Evolutionary conservation across 306 rosid genomes (phyloP), one percentile per base, ranked within the genome.

Genomic region (Casuarina glauca): DNA sequence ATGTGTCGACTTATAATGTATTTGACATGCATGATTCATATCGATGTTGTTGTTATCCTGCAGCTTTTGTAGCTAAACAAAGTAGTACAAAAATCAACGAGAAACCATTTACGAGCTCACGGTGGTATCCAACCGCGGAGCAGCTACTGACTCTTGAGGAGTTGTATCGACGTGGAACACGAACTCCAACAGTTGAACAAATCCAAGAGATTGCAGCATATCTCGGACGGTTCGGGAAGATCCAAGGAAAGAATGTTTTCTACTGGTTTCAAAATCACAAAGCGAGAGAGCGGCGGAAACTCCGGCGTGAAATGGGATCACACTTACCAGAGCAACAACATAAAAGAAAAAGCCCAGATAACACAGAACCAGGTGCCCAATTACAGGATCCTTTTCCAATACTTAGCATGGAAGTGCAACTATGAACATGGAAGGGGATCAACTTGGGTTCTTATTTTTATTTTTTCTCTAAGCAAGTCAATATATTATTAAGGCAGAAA

Each of bases 221-320:
- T 73, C 86, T 91, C 45, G 84, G 92, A 10, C 84, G 79, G 74
- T 91, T 86, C 68, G 97, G 97, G 39, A 89, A 82, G 84, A 83
- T 91, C 53, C 94, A 91, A 89, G 92, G 94, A 2, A 91, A 89
- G 61, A 91, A 91, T 17, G 97, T 91, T 20, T 91, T 89, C 82
- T 91, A 91, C 49, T 91, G 97, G 97, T 91, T 91, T 78, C 97
- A 91, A 79, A 91, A 89, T 83, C 97, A 91, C 81, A 90, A 88
- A 74, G 97, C 97, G 0, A 89, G 97, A 76, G 97, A 91, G 80
- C 80, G 93, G 7, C 93, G 88, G 87, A 91, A 88, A 70, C 89
- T 86, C 51, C 89, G 91, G 36, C 84, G 73, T 1, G 80, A 82
- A 20, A 79, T 86, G 90, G 48, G 49, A 11, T 54, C 74, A 42